Evolutionary conservation across 148 eudicot species (phyloP), one percentile per base, ranked within the genome.

Genomic region (Dianthus caryophyllus): DNA sequence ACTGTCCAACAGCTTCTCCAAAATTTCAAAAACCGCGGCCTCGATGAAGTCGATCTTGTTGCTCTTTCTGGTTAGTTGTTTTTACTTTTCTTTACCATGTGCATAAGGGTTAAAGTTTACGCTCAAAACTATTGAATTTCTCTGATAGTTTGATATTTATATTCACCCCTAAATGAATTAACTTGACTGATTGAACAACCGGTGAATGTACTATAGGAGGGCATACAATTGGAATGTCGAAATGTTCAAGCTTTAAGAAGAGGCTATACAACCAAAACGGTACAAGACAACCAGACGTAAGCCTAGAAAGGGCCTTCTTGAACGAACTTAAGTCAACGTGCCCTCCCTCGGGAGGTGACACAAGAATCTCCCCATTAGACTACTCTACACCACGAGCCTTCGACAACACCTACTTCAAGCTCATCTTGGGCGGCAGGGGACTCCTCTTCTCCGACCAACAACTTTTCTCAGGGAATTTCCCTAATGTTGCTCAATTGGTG

Each of bases 171-270:
- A 48, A 48, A 3, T 30, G 17, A 57, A 57, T 16, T 33, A 31
- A 59, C 17, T 31, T 17, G 9, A n/a, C 4, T 1, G 44, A 59
- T 59, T 1, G 31, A 2, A 33, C 56, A 17, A 59, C 1, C 27
- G 33, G 6, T 60, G 25, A 47, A 26, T 61, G 6, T 51, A 3
- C 21, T 63, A 31, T 78, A 89, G 98, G 98, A 72, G 82, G 83
- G 13, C 96, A 93, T 68, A 87, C 96, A 1, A 87, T 93, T 10
- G 98, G 98, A 63, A 72, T 85, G 83, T 96, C 98, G 46, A 83
- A 88, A 64, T 93, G 98, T 66, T 66, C 67, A 57, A 79, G 87
- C 65, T 89, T 93, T 82, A 89, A 81, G 76, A 84, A 83, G 65
- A 85, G 98, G 70, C 77, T 93, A 30, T 93, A 89, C 87, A 84